A percentile compares a stretch with the other conserved stretches of the same genome.
Evolutionary conservation across 805 yeast species (phyloP).

Genomic region (Barnettozyma californica): DNA sequence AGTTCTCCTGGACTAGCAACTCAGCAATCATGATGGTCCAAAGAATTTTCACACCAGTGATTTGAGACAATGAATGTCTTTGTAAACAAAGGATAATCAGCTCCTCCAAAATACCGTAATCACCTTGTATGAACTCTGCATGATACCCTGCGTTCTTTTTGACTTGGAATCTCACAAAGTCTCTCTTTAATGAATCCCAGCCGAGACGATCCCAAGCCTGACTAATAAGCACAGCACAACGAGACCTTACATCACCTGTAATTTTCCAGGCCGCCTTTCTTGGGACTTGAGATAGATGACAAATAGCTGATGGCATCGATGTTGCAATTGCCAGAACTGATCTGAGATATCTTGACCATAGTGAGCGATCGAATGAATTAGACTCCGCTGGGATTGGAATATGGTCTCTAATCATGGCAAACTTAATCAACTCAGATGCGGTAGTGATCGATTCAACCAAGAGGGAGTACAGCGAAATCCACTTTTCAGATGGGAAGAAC

Average conservation of each 20-base stretch:
- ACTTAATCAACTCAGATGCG: constrained; percentile 47
- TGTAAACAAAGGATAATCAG: constrained; percentile 66
- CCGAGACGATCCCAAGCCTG: constrained; percentile 75
- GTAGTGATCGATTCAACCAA: constrained; percentile 51
- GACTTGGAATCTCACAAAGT: constrained; percentile 52
- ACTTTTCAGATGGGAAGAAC: constrained; percentile 61
- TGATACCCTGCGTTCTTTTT: constrained; percentile 67
- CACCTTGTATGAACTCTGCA: constrained; percentile 52
- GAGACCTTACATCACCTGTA: constrained; percentile 56
- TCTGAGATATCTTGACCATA: constrained; percentile 67
- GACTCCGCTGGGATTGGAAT: constrained; percentile 46
- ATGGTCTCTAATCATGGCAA: constrained; percentile 42
- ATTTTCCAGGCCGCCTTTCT: constrained; percentile 62
- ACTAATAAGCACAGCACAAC: constrained; percentile 49
- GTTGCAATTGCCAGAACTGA: constrained; percentile 54
- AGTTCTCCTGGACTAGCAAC: constrained; percentile 46
- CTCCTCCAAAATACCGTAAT: constrained; percentile 57
- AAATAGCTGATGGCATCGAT: constrained; percentile 63
- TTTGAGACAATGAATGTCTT: constrained; percentile 53
- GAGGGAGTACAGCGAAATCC: constrained; percentile 65
- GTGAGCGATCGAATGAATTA: constrained; percentile 48
- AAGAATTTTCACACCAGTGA: constrained; percentile 57
- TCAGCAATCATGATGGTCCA: constrained; percentile 73
- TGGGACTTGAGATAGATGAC: constrained; percentile 67
- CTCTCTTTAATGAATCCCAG: constrained; percentile 52